Evolutionary conservation across 192 early-diverging fungal genomes (phyloP).

Genomic region (Podila epicladia): DNA sequence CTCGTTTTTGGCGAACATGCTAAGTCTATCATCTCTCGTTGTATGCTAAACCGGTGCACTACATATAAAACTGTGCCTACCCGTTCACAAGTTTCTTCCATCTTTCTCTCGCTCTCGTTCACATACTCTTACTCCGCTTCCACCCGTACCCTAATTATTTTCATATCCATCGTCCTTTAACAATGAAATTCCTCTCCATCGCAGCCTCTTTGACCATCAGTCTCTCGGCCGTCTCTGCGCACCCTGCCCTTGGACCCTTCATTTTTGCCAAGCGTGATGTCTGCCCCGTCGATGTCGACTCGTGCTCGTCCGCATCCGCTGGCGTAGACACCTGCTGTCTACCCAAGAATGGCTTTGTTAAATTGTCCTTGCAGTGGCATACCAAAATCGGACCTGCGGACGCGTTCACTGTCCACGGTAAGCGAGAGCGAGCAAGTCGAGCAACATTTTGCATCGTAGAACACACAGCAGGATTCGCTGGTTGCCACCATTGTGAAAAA

Average conservation of each 20-base stretch:
- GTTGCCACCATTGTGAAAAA: too few species aligned
- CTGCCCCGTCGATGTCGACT: constrained; percentile 44
- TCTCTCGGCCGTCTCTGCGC: constrained; percentile 27
- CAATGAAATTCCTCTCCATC: constrained; percentile 37
- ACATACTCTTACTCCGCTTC: too few species aligned
- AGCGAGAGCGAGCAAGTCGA: too few species aligned
- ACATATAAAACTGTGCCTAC: too few species aligned
- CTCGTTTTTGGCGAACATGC: too few species aligned
- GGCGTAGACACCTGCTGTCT: constrained; percentile 60
- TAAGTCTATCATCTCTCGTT: too few species aligned
- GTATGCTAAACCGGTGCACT: too few species aligned
- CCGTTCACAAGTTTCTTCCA: too few species aligned
- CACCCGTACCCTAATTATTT: too few species aligned
- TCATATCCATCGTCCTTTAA: background rate
- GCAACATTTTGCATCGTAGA: too few species aligned
- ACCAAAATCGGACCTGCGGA: constrained; percentile 63
- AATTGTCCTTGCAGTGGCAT: constrained; percentile 70
- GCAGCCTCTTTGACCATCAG: constrained; percentile 21
- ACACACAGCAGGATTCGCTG: too few species aligned
- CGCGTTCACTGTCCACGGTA: constrained; percentile 78
- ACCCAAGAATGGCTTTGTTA: constrained; percentile 59
- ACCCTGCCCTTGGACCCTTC: background rate
- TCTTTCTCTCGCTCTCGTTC: too few species aligned
- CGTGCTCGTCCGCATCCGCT: constrained; percentile 29
- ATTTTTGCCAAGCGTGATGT: constrained; percentile 4